Evolutionary conservation across 2,329 filamentous ascomycete genomes (phyloP), one percentile per base, ranked within the genome.

Genomic region (Setomelanomma holmii): DNA sequence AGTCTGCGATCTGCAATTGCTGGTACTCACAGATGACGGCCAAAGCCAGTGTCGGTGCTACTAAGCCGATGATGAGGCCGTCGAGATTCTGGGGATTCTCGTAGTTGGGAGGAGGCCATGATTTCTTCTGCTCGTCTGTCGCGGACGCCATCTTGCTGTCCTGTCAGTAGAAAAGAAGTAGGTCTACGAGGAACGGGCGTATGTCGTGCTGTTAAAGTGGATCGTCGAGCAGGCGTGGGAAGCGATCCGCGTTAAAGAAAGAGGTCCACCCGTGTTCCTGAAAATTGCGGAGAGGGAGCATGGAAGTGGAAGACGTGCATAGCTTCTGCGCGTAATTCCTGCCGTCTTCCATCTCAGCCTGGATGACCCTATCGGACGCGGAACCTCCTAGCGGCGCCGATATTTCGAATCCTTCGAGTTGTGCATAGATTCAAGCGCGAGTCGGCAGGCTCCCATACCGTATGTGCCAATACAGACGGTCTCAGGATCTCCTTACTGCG

Each of bases 21-120:
- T 20, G 22, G 4, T 11, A 60, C 56, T 56, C 19, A 60, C 56
- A 60, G 22, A 64, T 39, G 21, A 66, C 27, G n/a, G 61, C 59
- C 3, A 69, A 40, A 12, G 45, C 16, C 24, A 64, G 55, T 3
- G 53, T 56, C 12, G 64, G 51, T 12, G 53, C 51, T 14, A 60
- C 62, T 5, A 63, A 30, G 2, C 55, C 66, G 21, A 66, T 49
- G 1, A 71, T 40, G 5, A 66, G 45, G 10, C 45, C 22, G 5
- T 53, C 50, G 10, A 61, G 56, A 24, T 55, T 59, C 19, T 65
- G 58, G 8, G 68, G 67, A 24, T 68, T 53, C 6, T 49, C 53
- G 20, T 58, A 68, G 36, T 71, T 71, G 21, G 68, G 62, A 35
- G 44, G 35, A 2, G 67, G 67, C 68, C 68, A 71, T 40, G 23